phyloP scores from a whole-genome alignment of 768 basidiomycete species.

The Neoboletus brunneissimus region DNA sequence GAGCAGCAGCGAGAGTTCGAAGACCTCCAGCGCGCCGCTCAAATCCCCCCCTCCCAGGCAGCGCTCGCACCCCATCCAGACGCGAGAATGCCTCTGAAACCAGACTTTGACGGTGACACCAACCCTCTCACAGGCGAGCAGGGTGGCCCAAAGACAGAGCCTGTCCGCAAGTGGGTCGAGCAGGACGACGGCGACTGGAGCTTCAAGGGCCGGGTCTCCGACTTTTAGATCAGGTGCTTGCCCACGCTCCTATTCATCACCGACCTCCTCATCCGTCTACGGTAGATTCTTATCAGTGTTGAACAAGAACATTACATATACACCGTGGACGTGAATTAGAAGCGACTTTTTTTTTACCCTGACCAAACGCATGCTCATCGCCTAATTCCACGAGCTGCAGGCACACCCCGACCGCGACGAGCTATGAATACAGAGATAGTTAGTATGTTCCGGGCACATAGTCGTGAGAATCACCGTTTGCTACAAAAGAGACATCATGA shows the following conservation, averaged over 20 bases:
- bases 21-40: constrained; percentile 66
- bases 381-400: constrained; percentile 74
- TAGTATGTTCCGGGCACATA: constrained; percentile 11
- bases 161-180: constrained; percentile 56
- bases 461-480: constrained; percentile 59
- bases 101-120: constrained; percentile 76
- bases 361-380: constrained; percentile 44
- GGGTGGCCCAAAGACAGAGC: constrained; percentile 86
- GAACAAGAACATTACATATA: constrained; percentile 17
- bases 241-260: neutral
- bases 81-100: constrained; percentile 51
- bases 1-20: constrained; percentile 86
- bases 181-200: constrained; percentile 78
- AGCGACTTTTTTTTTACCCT: constrained; percentile 3
- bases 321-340: constrained; percentile 11
- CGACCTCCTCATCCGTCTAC: neutral
- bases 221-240: constrained; percentile 51
- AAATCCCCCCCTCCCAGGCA: constrained; percentile 33
- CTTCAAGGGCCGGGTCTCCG: constrained; percentile 83
- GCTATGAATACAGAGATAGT: constrained; percentile 42
- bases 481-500: constrained; percentile 40
- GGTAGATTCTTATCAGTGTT: neutral
- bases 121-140: constrained; percentile 84
- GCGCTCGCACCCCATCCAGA: constrained; percentile 66
- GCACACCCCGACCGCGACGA: constrained; percentile 83